Evolutionary conservation across 495 filamentous ascomycete genomes (phyloP).

Genomic region (Xylaria bambusicola): DNA sequence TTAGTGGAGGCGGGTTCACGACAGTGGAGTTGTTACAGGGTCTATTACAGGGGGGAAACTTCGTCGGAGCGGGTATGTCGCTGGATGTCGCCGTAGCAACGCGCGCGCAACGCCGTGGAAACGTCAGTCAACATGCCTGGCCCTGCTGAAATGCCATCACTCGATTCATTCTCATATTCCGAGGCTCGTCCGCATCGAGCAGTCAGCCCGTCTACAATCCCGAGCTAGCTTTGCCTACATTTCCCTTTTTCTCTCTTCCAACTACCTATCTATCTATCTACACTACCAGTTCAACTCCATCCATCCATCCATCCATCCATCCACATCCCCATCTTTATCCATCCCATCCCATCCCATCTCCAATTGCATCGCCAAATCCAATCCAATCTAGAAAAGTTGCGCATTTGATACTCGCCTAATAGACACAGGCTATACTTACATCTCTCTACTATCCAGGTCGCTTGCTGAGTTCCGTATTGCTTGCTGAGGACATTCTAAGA

Average conservation of each 20-base stretch:
- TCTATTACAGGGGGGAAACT: no score
- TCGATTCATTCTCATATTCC: neutral
- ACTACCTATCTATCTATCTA: no score
- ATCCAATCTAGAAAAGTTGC: neutral
- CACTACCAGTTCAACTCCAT: constrained; percentile 8
- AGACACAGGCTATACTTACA: constrained; percentile 25
- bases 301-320: neutral
- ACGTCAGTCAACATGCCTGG: constrained; percentile 19
- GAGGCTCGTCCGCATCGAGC: no score
- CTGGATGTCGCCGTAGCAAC: constrained; percentile 18
- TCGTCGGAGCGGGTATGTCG: neutral
- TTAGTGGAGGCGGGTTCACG: no score
- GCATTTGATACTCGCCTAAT: neutral
- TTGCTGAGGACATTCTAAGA: constrained; percentile 47
- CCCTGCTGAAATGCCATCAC: constrained; percentile 11
- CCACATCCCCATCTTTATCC: no score
- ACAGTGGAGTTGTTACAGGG: no score
- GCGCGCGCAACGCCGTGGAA: neutral
- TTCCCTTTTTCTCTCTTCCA: no score
- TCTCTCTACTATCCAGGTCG: constrained; percentile 30
- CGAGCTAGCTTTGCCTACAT: neutral
- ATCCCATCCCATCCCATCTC: no score
- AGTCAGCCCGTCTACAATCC: neutral
- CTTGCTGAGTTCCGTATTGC: constrained; percentile 38
- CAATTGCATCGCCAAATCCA: neutral